Base-by-base conservation (phyloP, 345 rosid species). In the Ceriops zippeliana region DNA sequence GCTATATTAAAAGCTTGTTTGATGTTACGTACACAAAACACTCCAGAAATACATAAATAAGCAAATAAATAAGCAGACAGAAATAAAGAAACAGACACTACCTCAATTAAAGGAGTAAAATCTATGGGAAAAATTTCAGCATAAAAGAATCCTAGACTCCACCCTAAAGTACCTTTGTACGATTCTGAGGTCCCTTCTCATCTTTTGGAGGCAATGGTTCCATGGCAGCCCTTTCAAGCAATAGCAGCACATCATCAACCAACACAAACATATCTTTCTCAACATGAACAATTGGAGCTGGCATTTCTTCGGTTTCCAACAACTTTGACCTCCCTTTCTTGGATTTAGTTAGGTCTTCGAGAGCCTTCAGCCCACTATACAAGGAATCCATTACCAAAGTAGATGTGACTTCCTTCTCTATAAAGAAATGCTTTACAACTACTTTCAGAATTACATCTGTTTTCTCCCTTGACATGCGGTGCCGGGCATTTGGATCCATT, bases 311-410 rank as follows among this genome's bases (percentile, higher is more conserved):
- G 24, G 77, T 61, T 77, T 85, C 96, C 52, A 65, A 78, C 70
- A 79, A 68, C 79, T 81, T 86, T 61, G 32, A 60, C 76, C 80
- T 88, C 58, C 79, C 89, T 73, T 85, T 89, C 83, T 78, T 85
- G 81, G 82, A 76, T 73, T 79, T 89, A 69, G 70, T 74, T 79
- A 88, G 96, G 52, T 90, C 87, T 86, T 93, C 90, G 56, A 93
- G 95, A 76, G 98, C 92, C 85, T 87, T 93, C 80, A 87, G 79
- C 66, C 98, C 98, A 78, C 96, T 93, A 76, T 93, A 87, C 79
- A 93, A 84, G 86, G 96, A 89, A 87, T 93, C 97, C 98, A 93
- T 91, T 54, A 91, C 93, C 89, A 93, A 86, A 63, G 98, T 93
- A 68, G 98, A 91, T 61, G 97, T 83, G 62, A 91, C 96, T 86